Evolutionary conservation across 345 rosid genomes (phyloP), one percentile per base, ranked within the genome.

Genomic region (Iberis pinnata): DNA sequence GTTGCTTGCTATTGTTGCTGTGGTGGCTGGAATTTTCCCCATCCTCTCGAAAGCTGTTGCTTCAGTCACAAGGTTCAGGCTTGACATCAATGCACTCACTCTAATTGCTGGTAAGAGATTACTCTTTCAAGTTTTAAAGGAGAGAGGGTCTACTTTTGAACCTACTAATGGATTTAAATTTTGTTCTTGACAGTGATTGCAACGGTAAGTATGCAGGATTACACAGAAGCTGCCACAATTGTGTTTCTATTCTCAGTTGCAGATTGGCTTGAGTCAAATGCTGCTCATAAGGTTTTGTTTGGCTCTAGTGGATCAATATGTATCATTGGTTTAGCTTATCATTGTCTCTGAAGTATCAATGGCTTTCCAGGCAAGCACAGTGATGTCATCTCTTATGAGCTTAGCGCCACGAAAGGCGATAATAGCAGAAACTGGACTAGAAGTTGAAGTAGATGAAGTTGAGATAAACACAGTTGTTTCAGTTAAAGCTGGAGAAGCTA

Each of bases 231-330:
- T 24, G 97, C 73, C 31, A 69, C 88, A 22, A 84, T 89, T 43
- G 94, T 89, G 38, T 86, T 89, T 53, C 69, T 89, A 36, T 86
- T 86, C 78, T 71, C 86, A 2, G 72, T 75, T 63, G 88, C 94
- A 2, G 80, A 80, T 52, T 89, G 97, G 97, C 86, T 89, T 1
- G 84, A 89, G 55, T 68, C 94, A 14, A 82, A 81, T 52, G 95
- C 97, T 68, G 67, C 90, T 77, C 81, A 80, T 56, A 89, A 86
- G 90, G 95, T 22, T 83, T 58, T 3, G 25, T 2, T 49, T 39
- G n/a, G n/a, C n/a, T n/a, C n/a, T n/a, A n/a, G 2, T 59, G 24
- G 25, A 2, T 22, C 25, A 2, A 6, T 22, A 2, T 22, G 25
- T 22, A 22, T 22, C 25, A 22, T 22, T 22, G 25, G 6, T 22